Evolutionary conservation across 129 eudicot species (phyloP).

Genomic region (Lactuca sativa): DNA sequence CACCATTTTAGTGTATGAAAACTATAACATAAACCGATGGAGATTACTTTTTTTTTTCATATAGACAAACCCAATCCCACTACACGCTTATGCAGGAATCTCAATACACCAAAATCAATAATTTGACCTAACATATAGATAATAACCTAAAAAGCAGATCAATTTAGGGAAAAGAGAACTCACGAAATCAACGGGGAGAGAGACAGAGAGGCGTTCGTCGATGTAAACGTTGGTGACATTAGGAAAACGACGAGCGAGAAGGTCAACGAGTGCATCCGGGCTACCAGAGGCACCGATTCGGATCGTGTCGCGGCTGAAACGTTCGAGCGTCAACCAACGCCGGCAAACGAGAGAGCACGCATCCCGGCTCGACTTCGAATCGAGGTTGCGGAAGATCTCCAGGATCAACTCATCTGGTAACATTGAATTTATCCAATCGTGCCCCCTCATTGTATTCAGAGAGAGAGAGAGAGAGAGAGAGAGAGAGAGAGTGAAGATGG

Average conservation of each 20-base stretch:
- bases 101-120: not conserved
- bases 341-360: slow-evolving; percentile 84
- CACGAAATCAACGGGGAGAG: slow-evolving; percentile 55
- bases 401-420: slow-evolving; percentile 77
- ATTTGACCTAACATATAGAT: not conserved
- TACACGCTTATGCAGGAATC: not conserved
- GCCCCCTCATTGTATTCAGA: slow-evolving; percentile 47
- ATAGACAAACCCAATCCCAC: not conserved
- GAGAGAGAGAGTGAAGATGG: slow-evolving; percentile 1
- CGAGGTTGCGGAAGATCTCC: slow-evolving; percentile 59
- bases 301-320: slow-evolving; percentile 77
- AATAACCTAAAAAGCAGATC: slow-evolving; percentile 12
- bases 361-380: slow-evolving; percentile 60
- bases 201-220: slow-evolving; percentile 75
- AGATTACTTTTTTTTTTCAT: slow-evolving; percentile 2
- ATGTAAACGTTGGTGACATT: slow-evolving; percentile 56
- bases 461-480: slow-evolving; percentile 18
- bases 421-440: slow-evolving; percentile 52
- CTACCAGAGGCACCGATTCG: slow-evolving; percentile 82
- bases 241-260: slow-evolving; percentile 57
- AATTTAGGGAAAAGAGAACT: slow-evolving; percentile 6
- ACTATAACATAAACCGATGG: not conserved
- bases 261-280: slow-evolving; percentile 61
- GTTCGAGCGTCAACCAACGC: slow-evolving; percentile 73
- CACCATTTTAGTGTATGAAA: not conserved